A percentile compares a stretch with the other conserved stretches of the same genome.
These are phyloP conservation scores for Syzygium aromaticum DNA, from an alignment of 345 rosid genomes.

Conservation along the genomic window DNA sequence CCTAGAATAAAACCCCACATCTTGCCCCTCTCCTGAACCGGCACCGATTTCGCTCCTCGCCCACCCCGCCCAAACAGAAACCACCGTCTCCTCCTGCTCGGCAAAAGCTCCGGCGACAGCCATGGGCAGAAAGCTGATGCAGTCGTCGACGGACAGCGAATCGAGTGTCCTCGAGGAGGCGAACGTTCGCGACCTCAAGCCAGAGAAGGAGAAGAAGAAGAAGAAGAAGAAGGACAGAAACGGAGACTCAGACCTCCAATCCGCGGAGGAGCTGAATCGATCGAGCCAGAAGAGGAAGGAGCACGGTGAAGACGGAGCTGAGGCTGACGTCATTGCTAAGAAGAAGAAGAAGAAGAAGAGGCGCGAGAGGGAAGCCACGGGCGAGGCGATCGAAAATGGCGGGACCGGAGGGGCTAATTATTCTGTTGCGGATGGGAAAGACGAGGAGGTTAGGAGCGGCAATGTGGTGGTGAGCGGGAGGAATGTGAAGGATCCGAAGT, in stretches of 20 bases:
- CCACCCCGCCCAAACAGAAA: no score
- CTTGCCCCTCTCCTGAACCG: neutral
- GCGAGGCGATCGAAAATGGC: slow-evolving; percentile 9
- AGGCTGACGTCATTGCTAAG: neutral
- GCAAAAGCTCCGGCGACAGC: neutral
- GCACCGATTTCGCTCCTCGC: slow-evolving; percentile 1
- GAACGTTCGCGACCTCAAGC: neutral
- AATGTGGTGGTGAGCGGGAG: slow-evolving; percentile 62
- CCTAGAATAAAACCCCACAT: neutral
- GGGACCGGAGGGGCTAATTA: neutral
- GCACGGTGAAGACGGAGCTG: neutral
- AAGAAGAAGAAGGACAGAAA: slow-evolving; percentile 32
- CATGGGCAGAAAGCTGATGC: slow-evolving; percentile 32
- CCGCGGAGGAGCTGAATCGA: neutral
- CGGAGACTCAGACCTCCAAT: slow-evolving; percentile 5
- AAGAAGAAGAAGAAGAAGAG: slow-evolving; percentile 20
- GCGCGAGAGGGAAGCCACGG: slow-evolving; percentile 11
- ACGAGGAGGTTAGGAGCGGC: slow-evolving; percentile 22
- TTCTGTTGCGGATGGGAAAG: neutral
- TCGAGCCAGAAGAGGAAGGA: slow-evolving; percentile 10
- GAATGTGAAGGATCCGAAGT: slow-evolving; percentile 48
- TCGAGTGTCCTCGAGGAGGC: slow-evolving; percentile 1
- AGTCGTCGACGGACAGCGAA: slow-evolving; percentile 11
- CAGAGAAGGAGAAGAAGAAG: slow-evolving; percentile 16
- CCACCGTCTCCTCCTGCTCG: neutral